Evolutionary conservation across 2,329 filamentous ascomycete species (phyloP).

Genomic region (Aspergillus calidoustus): DNA sequence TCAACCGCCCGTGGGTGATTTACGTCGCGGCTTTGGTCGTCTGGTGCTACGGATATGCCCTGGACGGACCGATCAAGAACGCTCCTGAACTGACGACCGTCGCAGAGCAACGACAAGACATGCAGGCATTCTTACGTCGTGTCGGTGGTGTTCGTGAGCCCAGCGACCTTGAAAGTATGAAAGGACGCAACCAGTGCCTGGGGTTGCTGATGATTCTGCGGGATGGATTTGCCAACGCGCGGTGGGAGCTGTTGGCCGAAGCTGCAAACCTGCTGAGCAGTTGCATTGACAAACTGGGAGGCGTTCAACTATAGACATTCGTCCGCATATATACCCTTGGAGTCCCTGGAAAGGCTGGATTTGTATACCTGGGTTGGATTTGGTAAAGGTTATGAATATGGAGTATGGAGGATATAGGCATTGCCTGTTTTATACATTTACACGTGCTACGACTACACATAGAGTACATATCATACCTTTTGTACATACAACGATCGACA

Average conservation of each 20-base stretch:
- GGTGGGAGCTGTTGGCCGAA: slow-evolving; percentile 92
- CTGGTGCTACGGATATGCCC: slow-evolving; percentile 91
- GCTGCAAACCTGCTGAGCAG: slow-evolving; percentile 79
- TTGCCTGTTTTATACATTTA: slow-evolving; percentile 2
- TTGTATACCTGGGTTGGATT: slow-evolving; percentile 15
- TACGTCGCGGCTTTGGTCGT: slow-evolving; percentile 92
- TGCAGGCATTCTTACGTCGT: slow-evolving; percentile 76
- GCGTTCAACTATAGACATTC: slow-evolving; percentile 8
- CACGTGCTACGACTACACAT: slow-evolving; percentile 2
- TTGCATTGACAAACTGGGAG: slow-evolving; percentile 69
- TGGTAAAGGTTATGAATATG: not conserved
- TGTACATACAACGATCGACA: not conserved
- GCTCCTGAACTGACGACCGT: slow-evolving; percentile 59
- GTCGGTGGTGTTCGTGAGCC: slow-evolving; percentile 75
- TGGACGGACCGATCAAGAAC: slow-evolving; percentile 74
- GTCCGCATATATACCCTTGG: slow-evolving; percentile 7
- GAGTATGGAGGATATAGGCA: not conserved
- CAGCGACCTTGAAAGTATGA: slow-evolving; percentile 73
- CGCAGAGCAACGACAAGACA: slow-evolving; percentile 72
- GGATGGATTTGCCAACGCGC: slow-evolving; percentile 77
- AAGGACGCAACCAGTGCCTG: slow-evolving; percentile 80
- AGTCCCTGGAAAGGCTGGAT: not conserved
- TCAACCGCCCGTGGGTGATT: slow-evolving; percentile 93
- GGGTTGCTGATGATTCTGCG: slow-evolving; percentile 80
- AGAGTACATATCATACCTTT: not conserved